Percentiles rank a stretch among this genome's conserved stretches.
Conservation (phyloP, 2,329 filamentous ascomycete genomes). For the Dactylonectria estremocensis region DNA sequence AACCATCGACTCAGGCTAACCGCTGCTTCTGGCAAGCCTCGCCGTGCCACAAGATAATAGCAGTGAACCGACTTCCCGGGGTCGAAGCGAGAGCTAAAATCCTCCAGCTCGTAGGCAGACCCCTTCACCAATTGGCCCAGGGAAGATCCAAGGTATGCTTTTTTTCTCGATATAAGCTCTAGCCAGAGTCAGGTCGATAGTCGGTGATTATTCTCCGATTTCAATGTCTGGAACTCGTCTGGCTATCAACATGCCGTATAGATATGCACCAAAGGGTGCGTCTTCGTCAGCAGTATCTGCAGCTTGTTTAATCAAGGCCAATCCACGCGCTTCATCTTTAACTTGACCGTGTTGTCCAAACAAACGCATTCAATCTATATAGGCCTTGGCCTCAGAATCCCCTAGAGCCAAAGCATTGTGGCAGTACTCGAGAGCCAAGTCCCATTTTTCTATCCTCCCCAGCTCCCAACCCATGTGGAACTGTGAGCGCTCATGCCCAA, state of each 20-base stretch:
- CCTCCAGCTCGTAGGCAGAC: not conserved
- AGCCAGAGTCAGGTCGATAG: not conserved
- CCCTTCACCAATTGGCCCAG: not conserved
- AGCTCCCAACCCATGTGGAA: not conserved
- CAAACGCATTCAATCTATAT: not conserved
- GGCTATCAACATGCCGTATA: not conserved
- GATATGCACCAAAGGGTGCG: not conserved
- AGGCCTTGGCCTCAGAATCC: not conserved
- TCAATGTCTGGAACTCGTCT: not conserved
- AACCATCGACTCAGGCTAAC: not conserved
- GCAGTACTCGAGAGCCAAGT: not conserved
- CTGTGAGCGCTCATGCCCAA: not conserved
- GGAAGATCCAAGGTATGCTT: not conserved
- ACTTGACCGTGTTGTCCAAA: not conserved
- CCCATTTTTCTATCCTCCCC: not conserved
- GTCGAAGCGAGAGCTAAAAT: not conserved
- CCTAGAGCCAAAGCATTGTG: not conserved
- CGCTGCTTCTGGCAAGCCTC: not conserved
- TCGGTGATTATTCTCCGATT: not conserved
- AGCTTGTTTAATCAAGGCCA: not conserved
- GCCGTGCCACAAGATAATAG: not conserved
- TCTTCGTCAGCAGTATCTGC: not conserved
- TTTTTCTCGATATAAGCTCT: not conserved
- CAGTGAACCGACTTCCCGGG: not conserved
- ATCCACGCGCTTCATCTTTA: not conserved